Base-by-base conservation (phyloP, 768 basidiomycete species). In the Boletus rubropictus region DNA sequence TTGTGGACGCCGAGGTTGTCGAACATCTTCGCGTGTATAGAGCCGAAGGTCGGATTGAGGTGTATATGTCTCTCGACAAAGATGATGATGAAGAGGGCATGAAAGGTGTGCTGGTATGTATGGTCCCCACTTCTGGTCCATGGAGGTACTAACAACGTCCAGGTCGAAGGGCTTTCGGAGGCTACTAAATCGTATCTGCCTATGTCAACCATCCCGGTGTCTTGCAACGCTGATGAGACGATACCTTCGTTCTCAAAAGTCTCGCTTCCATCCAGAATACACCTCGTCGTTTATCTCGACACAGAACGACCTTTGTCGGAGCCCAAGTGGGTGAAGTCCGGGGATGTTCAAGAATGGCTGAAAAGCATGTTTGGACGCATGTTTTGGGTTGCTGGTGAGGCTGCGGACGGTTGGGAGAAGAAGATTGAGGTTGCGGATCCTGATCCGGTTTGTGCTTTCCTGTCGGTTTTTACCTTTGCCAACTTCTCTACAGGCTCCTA, bases 321-420 rank as follows among this genome's bases (percentile, higher is more conserved):
- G 64, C 92, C 96, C 7, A 88, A 91, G 64, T 99, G 95, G 96
- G 91, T 92, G 31, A 90, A 92, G 66, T 85, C 86, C 7, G 95
- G 95, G 25, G 89, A 94, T 61, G 80, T 94, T 20, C 90, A 95
- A 57, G 92, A 93, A 32, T 98, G 94, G 94, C 69, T 90, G 57
- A 81, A 81, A 65, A 88, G 79, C 57, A 89, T 89, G 76, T 87
- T 90, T 65, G 89, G 88, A 3, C 74, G 86, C 31, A 87, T 87
- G 83, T 88, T 89, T 60, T 89, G 86, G 86, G 83, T 85, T 38
- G 78, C 85, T 22, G 86, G 84, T 5, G 85, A 87, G 44, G 86
- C 83, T 11, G 81, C 83, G n/a, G 85, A 86, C 53, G 86, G 88
- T 8, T 99, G 96, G 96, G 86, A 88, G 68, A 91, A 85, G 69